A percentile compares a stretch with the other conserved stretches of the same genome.
Evolutionary conservation across 768 basidiomycete genomes (phyloP).

Genomic region (Kwoniella dendrophila): DNA sequence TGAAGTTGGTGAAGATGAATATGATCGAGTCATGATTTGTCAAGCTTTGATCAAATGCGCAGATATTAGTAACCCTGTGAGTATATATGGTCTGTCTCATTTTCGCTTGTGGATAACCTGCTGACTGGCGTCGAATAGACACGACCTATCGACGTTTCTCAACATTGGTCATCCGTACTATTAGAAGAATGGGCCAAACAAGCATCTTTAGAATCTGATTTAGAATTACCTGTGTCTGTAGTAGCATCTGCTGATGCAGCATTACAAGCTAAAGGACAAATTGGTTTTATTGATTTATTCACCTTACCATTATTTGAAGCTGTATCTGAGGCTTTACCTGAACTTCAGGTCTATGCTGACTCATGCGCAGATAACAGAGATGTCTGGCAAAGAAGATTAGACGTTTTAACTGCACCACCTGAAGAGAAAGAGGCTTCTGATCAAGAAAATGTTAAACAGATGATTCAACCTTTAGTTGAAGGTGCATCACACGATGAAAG

Average conservation of each 20-base stretch:
- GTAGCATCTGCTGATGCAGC: slow-evolving; percentile 62
- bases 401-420: slow-evolving; percentile 34
- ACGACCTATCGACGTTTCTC: slow-evolving; percentile 86
- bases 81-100: slow-evolving; percentile 55
- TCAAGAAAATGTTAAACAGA: slow-evolving; percentile 19
- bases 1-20: slow-evolving; percentile 35
- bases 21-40: slow-evolving; percentile 72
- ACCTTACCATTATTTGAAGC: slow-evolving; percentile 81
- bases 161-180: slow-evolving; percentile 87
- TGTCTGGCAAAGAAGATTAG: slow-evolving; percentile 66
- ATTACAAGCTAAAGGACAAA: slow-evolving; percentile 76
- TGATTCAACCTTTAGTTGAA: slow-evolving; percentile 42
- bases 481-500: slow-evolving; percentile 57
- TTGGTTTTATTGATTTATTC: slow-evolving; percentile 83
- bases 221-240: slow-evolving; percentile 70
- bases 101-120: neutral
- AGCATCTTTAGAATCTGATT: slow-evolving; percentile 77
- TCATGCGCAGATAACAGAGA: slow-evolving; percentile 71
- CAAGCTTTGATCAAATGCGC: slow-evolving; percentile 95
- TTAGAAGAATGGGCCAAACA: slow-evolving; percentile 90
- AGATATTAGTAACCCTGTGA: slow-evolving; percentile 95
- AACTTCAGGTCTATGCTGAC: slow-evolving; percentile 68
- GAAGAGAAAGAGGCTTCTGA: slow-evolving; percentile 53
- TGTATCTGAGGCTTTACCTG: slow-evolving; percentile 75
- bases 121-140: slow-evolving; percentile 62